Conservation (phyloP, 176 grass and related monocot species). For the Phragmites australis region DNA sequence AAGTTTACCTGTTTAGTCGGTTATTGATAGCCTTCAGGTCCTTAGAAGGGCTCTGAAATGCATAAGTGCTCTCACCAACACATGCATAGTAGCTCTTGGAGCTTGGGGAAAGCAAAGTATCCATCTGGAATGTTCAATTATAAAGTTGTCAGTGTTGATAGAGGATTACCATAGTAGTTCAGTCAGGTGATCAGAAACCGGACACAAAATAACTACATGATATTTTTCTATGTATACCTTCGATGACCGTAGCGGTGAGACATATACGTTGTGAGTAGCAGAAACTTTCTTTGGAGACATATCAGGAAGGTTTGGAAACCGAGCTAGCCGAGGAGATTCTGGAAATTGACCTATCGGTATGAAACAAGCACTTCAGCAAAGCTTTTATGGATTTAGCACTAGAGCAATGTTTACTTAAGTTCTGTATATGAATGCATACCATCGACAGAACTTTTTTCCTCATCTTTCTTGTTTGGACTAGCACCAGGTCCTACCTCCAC, state of each 20-base stretch:
- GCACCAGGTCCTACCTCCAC: slow-evolving; percentile 70
- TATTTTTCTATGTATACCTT: slow-evolving; percentile 55
- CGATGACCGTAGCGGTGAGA: slow-evolving; percentile 82
- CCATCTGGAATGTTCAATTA: slow-evolving; percentile 61
- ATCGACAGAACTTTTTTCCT: slow-evolving; percentile 62
- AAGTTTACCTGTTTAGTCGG: slow-evolving; percentile 70
- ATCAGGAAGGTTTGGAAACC: slow-evolving; percentile 96
- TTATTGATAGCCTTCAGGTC: slow-evolving; percentile 91
- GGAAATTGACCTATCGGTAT: slow-evolving; percentile 62
- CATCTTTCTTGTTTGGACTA: slow-evolving; percentile 59
- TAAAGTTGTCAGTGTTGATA: neutral
- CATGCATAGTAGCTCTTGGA: slow-evolving; percentile 98
- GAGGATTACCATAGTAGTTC: neutral
- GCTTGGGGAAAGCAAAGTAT: slow-evolving; percentile 90
- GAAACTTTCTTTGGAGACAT: slow-evolving; percentile 99
- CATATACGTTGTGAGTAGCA: slow-evolving; percentile 92
- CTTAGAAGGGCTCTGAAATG: slow-evolving; percentile 95
- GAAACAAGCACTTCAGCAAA: slow-evolving; percentile 37
- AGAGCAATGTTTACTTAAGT: slow-evolving; percentile 16
- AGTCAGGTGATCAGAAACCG: neutral
- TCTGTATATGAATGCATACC: slow-evolving; percentile 43
- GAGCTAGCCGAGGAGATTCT: slow-evolving; percentile 79
- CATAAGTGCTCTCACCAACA: slow-evolving; percentile 96
- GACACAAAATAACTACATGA: neutral
- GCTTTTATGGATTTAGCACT: neutral